A percentile compares a stretch with the other conserved stretches of the same genome.
Conservation (phyloP, 305 asterid species). For the Plantago lanceolata region DNA sequence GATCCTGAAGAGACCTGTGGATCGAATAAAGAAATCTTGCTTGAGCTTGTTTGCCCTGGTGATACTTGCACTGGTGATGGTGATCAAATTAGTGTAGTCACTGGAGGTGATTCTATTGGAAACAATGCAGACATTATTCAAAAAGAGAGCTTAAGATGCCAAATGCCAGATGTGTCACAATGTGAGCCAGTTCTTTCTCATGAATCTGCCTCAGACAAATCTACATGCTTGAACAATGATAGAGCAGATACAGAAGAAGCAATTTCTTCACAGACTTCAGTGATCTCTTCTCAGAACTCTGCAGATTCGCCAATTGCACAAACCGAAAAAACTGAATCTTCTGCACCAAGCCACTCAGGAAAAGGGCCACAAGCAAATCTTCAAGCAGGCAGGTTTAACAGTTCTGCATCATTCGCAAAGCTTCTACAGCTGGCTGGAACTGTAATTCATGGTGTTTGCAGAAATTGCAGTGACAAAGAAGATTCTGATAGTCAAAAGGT, state of each 20-base stretch:
- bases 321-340: constrained; percentile 46
- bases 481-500: constrained; percentile 23
- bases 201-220: constrained; percentile 39
- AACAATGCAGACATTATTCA: constrained; percentile 18
- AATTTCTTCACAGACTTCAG: constrained; percentile 65
- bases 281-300: constrained; percentile 60
- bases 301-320: constrained; percentile 43
- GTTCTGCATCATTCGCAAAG: constrained; percentile 46
- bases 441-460: constrained; percentile 37
- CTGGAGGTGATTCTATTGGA: constrained; percentile 29
- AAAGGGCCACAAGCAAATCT: constrained; percentile 37
- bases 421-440: constrained; percentile 56
- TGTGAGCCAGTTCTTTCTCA: constrained; percentile 34
- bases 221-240: constrained; percentile 36
- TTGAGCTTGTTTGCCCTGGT: constrained; percentile 28
- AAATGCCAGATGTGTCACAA: constrained; percentile 36
- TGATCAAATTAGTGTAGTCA: constrained; percentile 31
- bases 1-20: constrained; percentile 43
- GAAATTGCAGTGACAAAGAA: constrained; percentile 32
- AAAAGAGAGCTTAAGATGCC: constrained; percentile 31
- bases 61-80: constrained; percentile 29
- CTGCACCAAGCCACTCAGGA: constrained; percentile 42
- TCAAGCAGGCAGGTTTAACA: constrained; percentile 26
- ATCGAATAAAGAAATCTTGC: constrained; percentile 39
- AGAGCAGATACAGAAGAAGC: constrained; percentile 55